phyloP scores from a whole-genome alignment of 345 rosid species.

The Mallotus nudiflorus region DNA sequence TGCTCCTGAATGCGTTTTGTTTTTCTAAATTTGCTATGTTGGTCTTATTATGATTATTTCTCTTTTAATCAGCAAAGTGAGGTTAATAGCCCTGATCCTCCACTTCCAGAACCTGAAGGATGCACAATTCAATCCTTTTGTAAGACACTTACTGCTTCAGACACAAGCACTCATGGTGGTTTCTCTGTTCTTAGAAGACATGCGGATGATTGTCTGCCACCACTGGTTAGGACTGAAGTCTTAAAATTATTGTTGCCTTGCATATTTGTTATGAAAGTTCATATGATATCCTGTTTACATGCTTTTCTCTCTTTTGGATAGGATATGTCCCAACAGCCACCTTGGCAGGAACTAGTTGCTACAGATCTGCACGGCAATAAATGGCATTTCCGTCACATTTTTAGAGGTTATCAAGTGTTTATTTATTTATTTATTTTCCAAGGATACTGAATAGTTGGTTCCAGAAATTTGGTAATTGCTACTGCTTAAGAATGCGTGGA shows the following conservation, averaged over 20 bases:
- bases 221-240: conserved; percentile 58
- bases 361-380: conserved; percentile 85
- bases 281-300: conserved; percentile 9
- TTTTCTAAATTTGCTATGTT: conserved; percentile 1
- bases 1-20: conserved; percentile 3
- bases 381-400: conserved; percentile 98
- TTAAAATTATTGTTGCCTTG: not conserved
- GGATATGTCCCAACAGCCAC: conserved; percentile 99
- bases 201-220: conserved; percentile 99
- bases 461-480: not conserved
- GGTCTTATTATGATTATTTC: not conserved
- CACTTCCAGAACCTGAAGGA: conserved; percentile 75
- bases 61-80: conserved; percentile 58
- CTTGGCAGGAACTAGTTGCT: conserved; percentile 97
- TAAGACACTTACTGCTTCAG: conserved; percentile 98
- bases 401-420: too few relatives aligned
- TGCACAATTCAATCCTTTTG: conserved; percentile 84
- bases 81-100: conserved; percentile 63
- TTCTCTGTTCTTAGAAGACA: conserved; percentile 98
- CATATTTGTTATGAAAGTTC: not conserved
- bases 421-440: not conserved
- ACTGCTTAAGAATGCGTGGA: not conserved
- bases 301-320: conserved; percentile 24
- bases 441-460: not conserved
- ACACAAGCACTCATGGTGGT: conserved; percentile 99